Base-by-base conservation (phyloP, 495 filamentous ascomycete species). In the Hypoxylon intermedium region DNA sequence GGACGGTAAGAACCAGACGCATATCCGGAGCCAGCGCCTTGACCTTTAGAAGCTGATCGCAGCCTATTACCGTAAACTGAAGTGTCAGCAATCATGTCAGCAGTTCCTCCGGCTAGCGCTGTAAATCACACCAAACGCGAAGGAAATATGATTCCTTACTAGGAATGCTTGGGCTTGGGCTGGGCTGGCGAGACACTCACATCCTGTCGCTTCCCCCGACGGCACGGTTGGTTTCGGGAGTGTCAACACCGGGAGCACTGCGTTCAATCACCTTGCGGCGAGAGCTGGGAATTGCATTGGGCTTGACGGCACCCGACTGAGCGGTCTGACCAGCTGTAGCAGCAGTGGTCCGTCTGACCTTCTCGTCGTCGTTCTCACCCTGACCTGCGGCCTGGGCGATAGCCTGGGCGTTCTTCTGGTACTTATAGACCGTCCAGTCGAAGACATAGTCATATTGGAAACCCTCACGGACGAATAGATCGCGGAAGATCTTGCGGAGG, bases 361-460 rank as follows among this genome's bases (percentile, higher is more conserved):
- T 90, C 55, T 91, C 86, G 21, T 92, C 88, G 4, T 89, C 83
- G 30, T 77, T 74, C 21, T 74, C 78, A 36, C 69, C 74, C 58
- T 80, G 79, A 41, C 79, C 87, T 58, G 81, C 85, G 47, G 87
- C 86, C 65, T 93, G 88, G 44, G 89, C 88, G 69, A 93, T 92
- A 70, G 92, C 90, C 72, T 92, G 89, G 30, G 92, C 91, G 67
- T 98, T 98, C 88, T 98, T 98, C 83, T 98, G 95, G 82, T 99
- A 99, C 84, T 98, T 99, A 85, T 99, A 98, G 71, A 99, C 95
- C 55, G 95, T 99, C 95, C 95, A 99, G 77, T 99, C 95, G 73
- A 99, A 99, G 67, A 99, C 95, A 67, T 99, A 98, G 76, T 99
- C 95, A 72, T 99, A 99, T 78, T 99, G 95, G 87, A 99, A 99